Evolutionary conservation across 1,139 yeast genomes (phyloP), one percentile per base, ranked within the genome.

Genomic region (Magnusiomyces clavatus): DNA sequence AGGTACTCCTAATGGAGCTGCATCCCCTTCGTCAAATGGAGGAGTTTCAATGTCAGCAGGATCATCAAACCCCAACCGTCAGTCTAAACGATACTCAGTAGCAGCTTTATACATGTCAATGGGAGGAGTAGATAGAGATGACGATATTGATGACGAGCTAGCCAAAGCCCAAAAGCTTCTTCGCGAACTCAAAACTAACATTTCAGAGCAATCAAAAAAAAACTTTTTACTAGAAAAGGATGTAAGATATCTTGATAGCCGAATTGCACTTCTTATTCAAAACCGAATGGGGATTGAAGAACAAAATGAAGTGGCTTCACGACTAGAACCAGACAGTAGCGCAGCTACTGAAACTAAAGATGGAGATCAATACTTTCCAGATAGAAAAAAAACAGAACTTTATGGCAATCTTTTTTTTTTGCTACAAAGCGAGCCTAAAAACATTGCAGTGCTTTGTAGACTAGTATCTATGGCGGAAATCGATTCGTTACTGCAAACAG

Each of bases 171-270:
- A 69, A 58, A 60, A 61, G 47, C 66, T 64, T 46, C 59, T 69
- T 42, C 60, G 70, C 20, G 64, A 60, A 39, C 64, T 71, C 37
- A 71, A 71, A 55, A 58, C 67, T 2, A 60, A 62, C 51, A 71
- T 71, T 43, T 65, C 72, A 10, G 69, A 68, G 48, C 72, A 67
- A 57, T 63, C 69, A 39, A 70, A 70, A 56, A 62, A 63, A 52
- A 71, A 71, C 57, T 71, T 70, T 52, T 59, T 69, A 47, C 61
- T 70, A 48, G 75, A 71, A 55, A 66, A 68, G 56, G 75, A 71
- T 52, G 73, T 71, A 43, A 62, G 73, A 43, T 70, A 68, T 53
- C 61, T 71, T 43, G 75, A 71, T 56, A 60, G 70, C 34, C 66
- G 75, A 31, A 71, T 71, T 39, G 74, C 74, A 13, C 61, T 70